phyloP scores from a whole-genome alignment of 805 yeast species.

The Hanseniaspora hatyaiensis region DNA sequence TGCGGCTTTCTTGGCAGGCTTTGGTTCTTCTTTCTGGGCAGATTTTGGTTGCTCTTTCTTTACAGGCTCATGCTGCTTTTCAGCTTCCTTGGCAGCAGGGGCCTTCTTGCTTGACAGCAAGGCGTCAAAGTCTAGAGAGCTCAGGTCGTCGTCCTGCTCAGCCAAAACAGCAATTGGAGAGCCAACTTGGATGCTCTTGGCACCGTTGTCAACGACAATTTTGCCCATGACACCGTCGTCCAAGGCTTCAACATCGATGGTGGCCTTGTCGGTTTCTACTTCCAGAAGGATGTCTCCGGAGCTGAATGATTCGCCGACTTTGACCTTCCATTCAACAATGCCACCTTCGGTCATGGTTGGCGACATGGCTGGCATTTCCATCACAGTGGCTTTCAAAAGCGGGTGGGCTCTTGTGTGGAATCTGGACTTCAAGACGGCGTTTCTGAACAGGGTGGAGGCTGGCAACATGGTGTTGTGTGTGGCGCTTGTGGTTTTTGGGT shows the following conservation, averaged over 20 bases:
- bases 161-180: slow-evolving; percentile 79
- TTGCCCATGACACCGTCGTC: slow-evolving; percentile 88
- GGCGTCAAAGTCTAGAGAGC: slow-evolving; percentile 47
- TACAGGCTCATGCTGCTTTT: slow-evolving; percentile 20
- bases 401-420: slow-evolving; percentile 10
- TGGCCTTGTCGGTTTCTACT: slow-evolving; percentile 79
- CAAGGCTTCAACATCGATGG: slow-evolving; percentile 73
- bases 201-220: slow-evolving; percentile 58
- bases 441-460: background rate
- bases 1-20: slow-evolving; percentile 19
- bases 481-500: too few relatives aligned
- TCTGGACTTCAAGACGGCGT: background rate
- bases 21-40: slow-evolving; percentile 19
- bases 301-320: slow-evolving; percentile 58
- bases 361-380: slow-evolving; percentile 97
- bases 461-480: background rate
- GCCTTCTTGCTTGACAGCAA: slow-evolving; percentile 24
- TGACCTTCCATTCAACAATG: slow-evolving; percentile 75
- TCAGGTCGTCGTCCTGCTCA: slow-evolving; percentile 74
- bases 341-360: slow-evolving; percentile 98
- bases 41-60: too few relatives aligned
- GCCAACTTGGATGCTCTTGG: slow-evolving; percentile 73
- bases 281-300: slow-evolving; percentile 77
- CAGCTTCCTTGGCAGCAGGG: slow-evolving; percentile 19
- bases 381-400: slow-evolving; percentile 32